Conservation (phyloP, 805 yeast genomes). For the Candida sphagnicola region DNA sequence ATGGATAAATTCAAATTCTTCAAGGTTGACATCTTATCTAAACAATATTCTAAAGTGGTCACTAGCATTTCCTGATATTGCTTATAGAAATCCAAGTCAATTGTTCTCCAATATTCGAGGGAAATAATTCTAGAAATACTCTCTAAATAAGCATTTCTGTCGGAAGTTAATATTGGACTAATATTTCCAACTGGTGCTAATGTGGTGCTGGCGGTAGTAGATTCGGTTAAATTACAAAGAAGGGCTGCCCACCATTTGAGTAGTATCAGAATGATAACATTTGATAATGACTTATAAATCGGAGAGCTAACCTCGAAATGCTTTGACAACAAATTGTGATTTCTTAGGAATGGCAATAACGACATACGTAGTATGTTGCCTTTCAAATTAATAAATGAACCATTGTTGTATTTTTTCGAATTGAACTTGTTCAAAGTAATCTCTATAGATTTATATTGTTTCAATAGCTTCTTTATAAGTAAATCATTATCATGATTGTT, state of each 20-base stretch:
- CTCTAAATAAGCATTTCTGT: conserved; percentile 44
- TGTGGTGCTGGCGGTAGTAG: background rate
- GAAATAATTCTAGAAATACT: conserved; percentile 49
- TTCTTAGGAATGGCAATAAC: conserved; percentile 42
- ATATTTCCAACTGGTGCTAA: background rate
- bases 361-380: conserved; percentile 44
- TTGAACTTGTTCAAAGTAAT: conserved; percentile 41
- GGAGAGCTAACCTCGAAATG: conserved; percentile 15
- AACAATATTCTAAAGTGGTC: conserved; percentile 51
- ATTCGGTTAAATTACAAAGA: conserved; percentile 7
- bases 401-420: conserved; percentile 29
- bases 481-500: conserved; percentile 8
- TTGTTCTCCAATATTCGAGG: conserved; percentile 42
- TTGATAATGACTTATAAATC: conserved; percentile 29
- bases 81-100: conserved; percentile 18
- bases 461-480: conserved; percentile 19
- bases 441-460: conserved; percentile 39
- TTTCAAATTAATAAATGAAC: conserved; percentile 12
- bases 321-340: conserved; percentile 16
- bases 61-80: conserved; percentile 35
- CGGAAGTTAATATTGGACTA: conserved; percentile 5
- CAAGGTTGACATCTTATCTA: conserved; percentile 41
- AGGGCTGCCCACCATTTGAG: conserved; percentile 56
- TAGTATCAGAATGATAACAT: conserved; percentile 29
- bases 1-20: conserved; percentile 53